These are phyloP conservation scores for Kregervanrija delftensis DNA, from an alignment of 805 yeast genomes.

Conservation along the genomic window DNA sequence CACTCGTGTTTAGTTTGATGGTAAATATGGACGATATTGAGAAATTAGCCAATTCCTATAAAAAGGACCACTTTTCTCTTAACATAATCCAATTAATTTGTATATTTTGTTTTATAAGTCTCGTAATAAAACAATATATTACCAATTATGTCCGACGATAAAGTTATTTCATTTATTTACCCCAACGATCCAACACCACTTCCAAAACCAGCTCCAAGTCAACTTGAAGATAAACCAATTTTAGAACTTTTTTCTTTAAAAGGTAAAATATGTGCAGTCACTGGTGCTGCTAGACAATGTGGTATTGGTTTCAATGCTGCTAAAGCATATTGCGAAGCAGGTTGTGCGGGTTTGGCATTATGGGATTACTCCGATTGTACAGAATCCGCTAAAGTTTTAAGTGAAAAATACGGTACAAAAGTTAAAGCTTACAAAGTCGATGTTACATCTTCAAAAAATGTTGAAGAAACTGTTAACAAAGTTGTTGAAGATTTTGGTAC, in stretches of 20 bases:
- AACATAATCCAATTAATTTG: too few relatives aligned
- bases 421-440: conserved; percentile 27
- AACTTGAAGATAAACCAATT: conserved; percentile 13
- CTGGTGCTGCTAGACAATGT: conserved; percentile 62
- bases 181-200: conserved; percentile 20
- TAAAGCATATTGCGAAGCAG: conserved; percentile 79
- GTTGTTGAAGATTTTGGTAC: conserved; percentile 52
- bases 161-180: conserved; percentile 19
- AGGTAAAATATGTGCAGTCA: conserved; percentile 76
- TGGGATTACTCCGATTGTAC: conserved; percentile 28
- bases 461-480: conserved; percentile 25
- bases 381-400: conserved; percentile 14
- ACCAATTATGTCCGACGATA: conserved; percentile 16
- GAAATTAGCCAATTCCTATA: too few relatives aligned
- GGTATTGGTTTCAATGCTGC: conserved; percentile 84
- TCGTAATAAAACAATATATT: too few relatives aligned
- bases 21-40: too few relatives aligned
- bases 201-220: conserved; percentile 22
- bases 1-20: too few relatives aligned
- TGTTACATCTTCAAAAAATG: conserved; percentile 30
- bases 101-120: too few relatives aligned
- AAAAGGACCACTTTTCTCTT: too few relatives aligned
- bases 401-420: conserved; percentile 21
- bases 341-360: conserved; percentile 63
- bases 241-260: conserved; percentile 59